Evolutionary conservation across 495 filamentous ascomycete genomes (phyloP), one percentile per base, ranked within the genome.

Genomic region (Neurospora terricola): DNA sequence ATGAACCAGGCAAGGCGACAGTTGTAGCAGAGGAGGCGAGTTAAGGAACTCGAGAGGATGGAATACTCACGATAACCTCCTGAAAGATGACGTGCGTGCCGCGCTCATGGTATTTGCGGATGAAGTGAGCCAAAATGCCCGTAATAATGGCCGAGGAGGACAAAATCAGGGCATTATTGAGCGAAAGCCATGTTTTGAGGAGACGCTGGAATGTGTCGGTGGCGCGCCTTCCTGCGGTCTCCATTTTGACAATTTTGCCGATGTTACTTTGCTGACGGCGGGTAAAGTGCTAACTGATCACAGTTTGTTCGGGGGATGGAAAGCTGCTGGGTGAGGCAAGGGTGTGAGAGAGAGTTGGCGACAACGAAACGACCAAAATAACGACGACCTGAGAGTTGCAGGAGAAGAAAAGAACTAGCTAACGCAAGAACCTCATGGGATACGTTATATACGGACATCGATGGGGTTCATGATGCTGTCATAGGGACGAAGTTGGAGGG

Each of bases 81-180:
- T 74, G 18, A 66, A 77, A 80, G 2, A 80, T 39, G 12, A 76
- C 18, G 38, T 79, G 76, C 1, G 73, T 76, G 4, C 73, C 72
- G 48, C 73, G 75, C 62, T 73, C 72, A 23, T 43, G 73, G 54
- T 70, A 75, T n/a, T 39, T 73, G 71, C 70, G 72, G 38, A 80
- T 34, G 34, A 80, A 76, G 59, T 74, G 74, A 11, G 78, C 75
- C 21, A 80, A 9, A 36, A 80, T 76, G 14, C 77, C 78, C 0
- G 75, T 76, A 27, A 76, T 11, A 66, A 80, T 78, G 71, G 74
- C 70, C 3, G 77, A 79, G n/a, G 78, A 79, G 1, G 75, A 38
- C 9, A 80, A 48, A 30, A 80, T 74, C 14, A 79, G n/a, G 36
- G 74, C 72, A 66, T 79, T 78, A 70, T 75, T 76, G 12, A 77